Percentiles rank a stretch among this genome's conserved stretches.
Conservation (phyloP, 2,329 filamentous ascomycete species). For the Penicillium sp. region DNA sequence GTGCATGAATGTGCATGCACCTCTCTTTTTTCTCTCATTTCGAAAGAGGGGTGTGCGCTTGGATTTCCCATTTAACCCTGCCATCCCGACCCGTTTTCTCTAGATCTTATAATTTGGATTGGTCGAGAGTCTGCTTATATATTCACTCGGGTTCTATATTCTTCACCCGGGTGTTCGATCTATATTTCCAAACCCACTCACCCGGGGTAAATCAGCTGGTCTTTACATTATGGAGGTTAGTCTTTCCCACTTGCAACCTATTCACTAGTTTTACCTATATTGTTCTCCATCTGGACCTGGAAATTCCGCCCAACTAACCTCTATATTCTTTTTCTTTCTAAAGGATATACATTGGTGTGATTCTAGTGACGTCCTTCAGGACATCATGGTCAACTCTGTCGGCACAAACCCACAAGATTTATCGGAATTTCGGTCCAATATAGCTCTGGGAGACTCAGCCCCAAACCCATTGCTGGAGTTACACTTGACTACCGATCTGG, state of each 20-base stretch:
- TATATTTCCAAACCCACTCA: not conserved
- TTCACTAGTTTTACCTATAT: not conserved
- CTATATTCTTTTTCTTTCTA: not conserved
- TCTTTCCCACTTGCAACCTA: not conserved
- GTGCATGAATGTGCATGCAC: slow-evolving; percentile 15
- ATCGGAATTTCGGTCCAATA: slow-evolving; percentile 4
- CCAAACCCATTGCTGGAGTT: slow-evolving; percentile 26
- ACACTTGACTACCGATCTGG: slow-evolving; percentile 25
- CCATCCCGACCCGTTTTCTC: not conserved
- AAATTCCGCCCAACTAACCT: not conserved
- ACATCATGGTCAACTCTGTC: slow-evolving; percentile 27
- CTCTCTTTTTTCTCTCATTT: slow-evolving; percentile 4
- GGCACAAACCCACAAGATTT: slow-evolving; percentile 7
- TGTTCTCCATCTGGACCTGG: not conserved
- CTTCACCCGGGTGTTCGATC: slow-evolving; percentile 4
- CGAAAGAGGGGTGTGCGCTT: not conserved
- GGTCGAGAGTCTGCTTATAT: not conserved
- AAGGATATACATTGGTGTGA: slow-evolving; percentile 22
- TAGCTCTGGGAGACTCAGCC: slow-evolving; percentile 21
- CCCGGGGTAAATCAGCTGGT: not conserved
- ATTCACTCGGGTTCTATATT: not conserved
- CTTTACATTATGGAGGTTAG: slow-evolving; percentile 11
- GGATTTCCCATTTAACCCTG: slow-evolving; percentile 12
- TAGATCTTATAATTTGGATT: not conserved
- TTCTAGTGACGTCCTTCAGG: slow-evolving; percentile 33